phyloP scores from a whole-genome alignment of 2,329 filamentous ascomycete genomes.

The Plectosphaerella cucumerina region DNA sequence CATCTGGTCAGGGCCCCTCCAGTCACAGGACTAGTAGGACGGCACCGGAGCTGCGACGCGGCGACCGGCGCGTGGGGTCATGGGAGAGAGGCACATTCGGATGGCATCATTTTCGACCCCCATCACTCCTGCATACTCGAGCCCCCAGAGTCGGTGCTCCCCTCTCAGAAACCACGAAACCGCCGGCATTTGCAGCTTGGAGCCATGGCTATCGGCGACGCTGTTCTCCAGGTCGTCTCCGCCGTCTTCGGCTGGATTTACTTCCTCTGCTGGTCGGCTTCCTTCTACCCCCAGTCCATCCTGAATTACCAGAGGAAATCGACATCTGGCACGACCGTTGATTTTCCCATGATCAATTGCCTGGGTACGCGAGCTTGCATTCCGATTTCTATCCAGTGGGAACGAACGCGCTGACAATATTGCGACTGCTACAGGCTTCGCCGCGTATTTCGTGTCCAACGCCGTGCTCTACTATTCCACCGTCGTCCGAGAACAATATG shows the following conservation, averaged over 20 bases:
- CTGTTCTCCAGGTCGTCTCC: constrained; percentile 45
- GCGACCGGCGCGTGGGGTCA: no score
- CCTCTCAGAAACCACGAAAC: no score
- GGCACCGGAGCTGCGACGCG: no score
- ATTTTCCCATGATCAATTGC: constrained; percentile 76
- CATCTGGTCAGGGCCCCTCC: no score
- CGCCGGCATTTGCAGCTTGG: no score
- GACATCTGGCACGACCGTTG: constrained; percentile 79
- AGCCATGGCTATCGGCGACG: constrained; percentile 15
- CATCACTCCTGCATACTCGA: no score
- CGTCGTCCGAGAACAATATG: constrained; percentile 76
- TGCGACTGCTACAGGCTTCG: constrained; percentile 51
- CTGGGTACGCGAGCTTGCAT: constrained; percentile 38
- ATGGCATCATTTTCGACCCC: no score
- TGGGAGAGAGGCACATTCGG: no score
- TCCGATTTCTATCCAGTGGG: not conserved
- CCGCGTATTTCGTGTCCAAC: constrained; percentile 73
- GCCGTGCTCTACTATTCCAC: constrained; percentile 74
- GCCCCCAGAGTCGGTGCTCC: no score
- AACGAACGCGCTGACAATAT: constrained; percentile 2
- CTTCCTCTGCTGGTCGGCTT: constrained; percentile 73
- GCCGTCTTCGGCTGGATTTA: constrained; percentile 72
- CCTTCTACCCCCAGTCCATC: constrained; percentile 88
- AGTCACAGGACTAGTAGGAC: no score
- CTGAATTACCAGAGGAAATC: constrained; percentile 74